Percentiles rank a stretch among this genome's conserved stretches.
Conservation (phyloP, 139 green algal genomes). For the Desmodesmus armatus region DNA sequence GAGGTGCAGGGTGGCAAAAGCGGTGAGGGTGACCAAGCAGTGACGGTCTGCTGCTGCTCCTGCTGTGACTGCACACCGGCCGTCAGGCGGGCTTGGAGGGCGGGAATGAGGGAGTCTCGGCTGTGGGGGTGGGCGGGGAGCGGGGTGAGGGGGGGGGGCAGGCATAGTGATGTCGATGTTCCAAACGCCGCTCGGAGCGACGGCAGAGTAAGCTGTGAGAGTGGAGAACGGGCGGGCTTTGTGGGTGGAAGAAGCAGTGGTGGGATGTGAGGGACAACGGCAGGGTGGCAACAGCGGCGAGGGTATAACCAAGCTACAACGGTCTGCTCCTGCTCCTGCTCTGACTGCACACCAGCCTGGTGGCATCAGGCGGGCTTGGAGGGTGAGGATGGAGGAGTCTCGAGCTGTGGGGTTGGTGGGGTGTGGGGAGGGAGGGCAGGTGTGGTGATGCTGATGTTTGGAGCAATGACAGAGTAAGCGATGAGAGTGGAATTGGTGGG, state of each 20-base stretch:
- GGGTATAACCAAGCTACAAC: neutral
- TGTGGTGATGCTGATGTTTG: neutral
- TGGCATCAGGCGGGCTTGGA: slow-evolving; percentile 48
- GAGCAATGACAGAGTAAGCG: neutral
- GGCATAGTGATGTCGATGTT: neutral
- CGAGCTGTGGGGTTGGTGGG: neutral
- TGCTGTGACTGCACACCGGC: slow-evolving; percentile 57
- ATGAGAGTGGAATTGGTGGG: neutral
- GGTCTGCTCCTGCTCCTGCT: neutral
- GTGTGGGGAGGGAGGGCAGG: neutral
- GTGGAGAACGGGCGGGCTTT: neutral
- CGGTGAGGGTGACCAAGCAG: neutral
- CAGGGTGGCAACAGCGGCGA: neutral
- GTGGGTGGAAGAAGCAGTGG: neutral
- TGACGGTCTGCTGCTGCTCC: slow-evolving; percentile 39
- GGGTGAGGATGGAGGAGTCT: neutral
- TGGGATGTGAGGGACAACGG: neutral
- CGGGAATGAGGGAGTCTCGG: neutral
- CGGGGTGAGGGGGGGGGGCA: neutral
- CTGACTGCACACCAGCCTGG: too few species aligned
- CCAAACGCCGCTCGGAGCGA: too few species aligned
- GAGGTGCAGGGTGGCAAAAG: neutral
- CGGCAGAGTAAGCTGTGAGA: neutral
- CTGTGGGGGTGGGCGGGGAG: neutral
- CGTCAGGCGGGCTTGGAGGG: slow-evolving; percentile 47